Conservation (phyloP, 768 basidiomycete species). For the Podaxis sp. region DNA sequence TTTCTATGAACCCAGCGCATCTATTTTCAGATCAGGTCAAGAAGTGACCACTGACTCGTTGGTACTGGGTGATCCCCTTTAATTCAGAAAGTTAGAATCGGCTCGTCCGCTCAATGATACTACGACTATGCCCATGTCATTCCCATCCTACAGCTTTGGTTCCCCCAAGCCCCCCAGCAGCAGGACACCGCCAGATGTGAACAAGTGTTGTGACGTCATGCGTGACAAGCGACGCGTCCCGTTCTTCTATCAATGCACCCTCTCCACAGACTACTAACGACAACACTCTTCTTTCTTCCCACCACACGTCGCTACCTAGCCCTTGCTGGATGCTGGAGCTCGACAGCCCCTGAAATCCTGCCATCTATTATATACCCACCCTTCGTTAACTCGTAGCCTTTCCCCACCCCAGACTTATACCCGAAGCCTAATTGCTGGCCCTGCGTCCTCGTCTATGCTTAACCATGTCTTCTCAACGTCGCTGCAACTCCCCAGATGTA, state of each 20-base stretch:
- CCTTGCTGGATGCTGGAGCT: not conserved
- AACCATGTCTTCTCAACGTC: constrained; percentile 7
- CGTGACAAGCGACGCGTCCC: not conserved
- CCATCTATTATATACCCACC: no score
- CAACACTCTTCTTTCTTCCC: not conserved
- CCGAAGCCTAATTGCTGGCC: not conserved
- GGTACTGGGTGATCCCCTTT: not conserved
- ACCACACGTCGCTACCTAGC: no score
- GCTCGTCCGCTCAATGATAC: no score
- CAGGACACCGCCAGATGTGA: no score
- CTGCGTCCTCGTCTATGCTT: not conserved
- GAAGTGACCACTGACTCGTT: no score
- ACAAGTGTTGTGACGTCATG: not conserved
- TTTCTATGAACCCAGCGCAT: not conserved
- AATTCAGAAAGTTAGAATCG: no score
- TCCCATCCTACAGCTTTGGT: no score
- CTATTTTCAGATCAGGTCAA: not conserved
- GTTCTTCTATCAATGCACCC: not conserved
- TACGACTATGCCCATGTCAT: no score
- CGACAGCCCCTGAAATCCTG: not conserved
- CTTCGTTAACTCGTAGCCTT: no score
- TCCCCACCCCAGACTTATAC: no score
- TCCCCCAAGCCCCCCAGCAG: no score
- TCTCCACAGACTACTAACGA: not conserved
- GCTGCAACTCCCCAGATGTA: not conserved